Conservation (phyloP, 2,329 filamentous ascomycete species). For the Sporothrix curviconia region DNA sequence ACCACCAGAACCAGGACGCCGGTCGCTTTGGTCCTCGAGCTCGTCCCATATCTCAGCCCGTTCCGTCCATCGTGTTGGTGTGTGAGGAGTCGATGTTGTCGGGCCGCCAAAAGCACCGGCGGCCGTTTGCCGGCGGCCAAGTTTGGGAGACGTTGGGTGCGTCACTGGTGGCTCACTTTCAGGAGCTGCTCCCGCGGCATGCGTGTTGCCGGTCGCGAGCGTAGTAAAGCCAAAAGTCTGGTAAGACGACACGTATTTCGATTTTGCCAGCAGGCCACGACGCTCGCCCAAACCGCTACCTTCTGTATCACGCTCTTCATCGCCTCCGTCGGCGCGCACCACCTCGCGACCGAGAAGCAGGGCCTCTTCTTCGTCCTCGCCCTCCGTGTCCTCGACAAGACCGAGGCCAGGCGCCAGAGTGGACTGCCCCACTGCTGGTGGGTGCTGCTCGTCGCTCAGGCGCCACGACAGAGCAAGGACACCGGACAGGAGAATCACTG, state of each 20-base stretch:
- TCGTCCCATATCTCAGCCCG: slow-evolving; percentile 82
- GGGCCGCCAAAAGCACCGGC: slow-evolving; percentile 12
- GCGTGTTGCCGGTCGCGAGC: neutral
- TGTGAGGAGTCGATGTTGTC: slow-evolving; percentile 19
- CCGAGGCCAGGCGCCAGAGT: slow-evolving; percentile 77
- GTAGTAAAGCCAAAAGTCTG: slow-evolving; percentile 39
- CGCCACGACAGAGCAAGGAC: slow-evolving; percentile 93
- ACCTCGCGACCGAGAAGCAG: slow-evolving; percentile 45
- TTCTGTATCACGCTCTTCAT: slow-evolving; percentile 20
- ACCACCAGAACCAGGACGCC: slow-evolving; percentile 20
- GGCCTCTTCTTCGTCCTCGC: slow-evolving; percentile 51
- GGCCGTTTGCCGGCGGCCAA: slow-evolving; percentile 33
- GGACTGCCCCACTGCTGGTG: slow-evolving; percentile 55
- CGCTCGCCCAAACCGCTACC: slow-evolving; percentile 28
- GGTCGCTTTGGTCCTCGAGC: slow-evolving; percentile 64
- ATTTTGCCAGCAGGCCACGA: slow-evolving; percentile 16
- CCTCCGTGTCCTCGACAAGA: slow-evolving; percentile 63
- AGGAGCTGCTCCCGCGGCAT: neutral
- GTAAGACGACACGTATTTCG: slow-evolving; percentile 30
- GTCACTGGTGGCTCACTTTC: neutral
- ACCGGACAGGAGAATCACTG: slow-evolving; percentile 74
- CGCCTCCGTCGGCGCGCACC: slow-evolving; percentile 29
- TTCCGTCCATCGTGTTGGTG: slow-evolving; percentile 53
- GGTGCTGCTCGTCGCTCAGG: slow-evolving; percentile 68
- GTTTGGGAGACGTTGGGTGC: slow-evolving; percentile 1